Conservation (phyloP, 75 land plant species). For the Pseudotsuga menziesii region DNA sequence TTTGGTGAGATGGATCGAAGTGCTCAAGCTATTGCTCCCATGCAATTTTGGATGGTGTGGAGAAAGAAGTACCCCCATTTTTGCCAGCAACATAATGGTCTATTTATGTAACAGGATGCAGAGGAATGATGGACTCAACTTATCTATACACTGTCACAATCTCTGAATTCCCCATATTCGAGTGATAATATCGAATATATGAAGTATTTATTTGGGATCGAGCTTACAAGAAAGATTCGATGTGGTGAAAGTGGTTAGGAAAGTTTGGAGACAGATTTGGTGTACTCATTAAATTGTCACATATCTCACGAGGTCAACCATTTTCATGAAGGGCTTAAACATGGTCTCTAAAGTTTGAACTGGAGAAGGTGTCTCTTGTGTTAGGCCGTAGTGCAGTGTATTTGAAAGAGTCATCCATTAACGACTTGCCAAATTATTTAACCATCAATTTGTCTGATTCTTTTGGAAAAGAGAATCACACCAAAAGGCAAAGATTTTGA, state of each 20-base stretch:
- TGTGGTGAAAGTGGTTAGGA: constrained; percentile 96
- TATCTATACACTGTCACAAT: too few relatives aligned
- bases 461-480: constrained; percentile 97
- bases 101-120: too few relatives aligned
- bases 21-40: too few relatives aligned
- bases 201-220: too few relatives aligned
- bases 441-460: constrained; percentile 96
- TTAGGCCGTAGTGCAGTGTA: constrained; percentile 78
- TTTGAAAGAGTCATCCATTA: constrained; percentile 74
- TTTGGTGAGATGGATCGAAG: too few relatives aligned
- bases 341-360: constrained; percentile 72
- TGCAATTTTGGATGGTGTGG: too few relatives aligned
- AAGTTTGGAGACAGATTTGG: constrained; percentile 75
- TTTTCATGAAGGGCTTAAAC: constrained; percentile 88
- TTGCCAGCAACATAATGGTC: too few relatives aligned
- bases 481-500: constrained; percentile 95
- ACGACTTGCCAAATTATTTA: constrained; percentile 76
- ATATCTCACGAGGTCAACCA: constrained; percentile 96
- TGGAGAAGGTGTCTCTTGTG: constrained; percentile 84
- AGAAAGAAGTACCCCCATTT: too few relatives aligned
- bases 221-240: too few relatives aligned
- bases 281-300: constrained; percentile 91
- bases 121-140: too few relatives aligned
- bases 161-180: too few relatives aligned
- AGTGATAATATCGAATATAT: too few relatives aligned